phyloP scores from a whole-genome alignment of 441 rosid species.

The Theobroma grandiflorum region DNA sequence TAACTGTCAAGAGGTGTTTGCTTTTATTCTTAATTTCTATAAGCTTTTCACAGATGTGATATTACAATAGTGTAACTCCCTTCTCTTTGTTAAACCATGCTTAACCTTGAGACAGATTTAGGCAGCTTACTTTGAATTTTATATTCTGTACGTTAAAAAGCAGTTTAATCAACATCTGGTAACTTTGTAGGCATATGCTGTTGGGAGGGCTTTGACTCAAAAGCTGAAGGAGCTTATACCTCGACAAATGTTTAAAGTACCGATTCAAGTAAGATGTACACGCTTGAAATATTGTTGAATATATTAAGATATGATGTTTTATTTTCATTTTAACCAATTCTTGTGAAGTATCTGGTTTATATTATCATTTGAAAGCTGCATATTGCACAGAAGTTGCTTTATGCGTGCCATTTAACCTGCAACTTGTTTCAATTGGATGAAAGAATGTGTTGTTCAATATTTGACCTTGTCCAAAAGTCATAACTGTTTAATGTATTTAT shows the following conservation, averaged over 20 bases:
- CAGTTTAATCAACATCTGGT: slow-evolving; percentile 29
- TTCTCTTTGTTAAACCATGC: background rate
- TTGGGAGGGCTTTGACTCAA: slow-evolving; percentile 96
- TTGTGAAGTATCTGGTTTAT: background rate
- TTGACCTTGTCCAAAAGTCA: background rate
- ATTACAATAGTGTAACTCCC: background rate
- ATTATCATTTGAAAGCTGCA: background rate
- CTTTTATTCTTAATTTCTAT: background rate
- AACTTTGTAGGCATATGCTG: slow-evolving; percentile 77
- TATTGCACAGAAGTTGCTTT: slow-evolving; percentile 1
- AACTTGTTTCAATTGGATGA: background rate
- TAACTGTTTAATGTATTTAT: background rate
- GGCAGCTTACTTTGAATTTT: background rate
- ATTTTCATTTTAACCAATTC: background rate
- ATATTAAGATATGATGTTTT: background rate
- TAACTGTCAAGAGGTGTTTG: too few species aligned
- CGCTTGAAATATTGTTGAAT: slow-evolving; percentile 13
- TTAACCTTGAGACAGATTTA: background rate
- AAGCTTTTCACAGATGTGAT: background rate
- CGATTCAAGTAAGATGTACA: slow-evolving; percentile 78
- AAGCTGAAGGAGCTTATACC: slow-evolving; percentile 98
- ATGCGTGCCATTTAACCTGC: background rate
- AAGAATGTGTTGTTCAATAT: background rate
- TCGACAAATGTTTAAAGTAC: slow-evolving; percentile 96
- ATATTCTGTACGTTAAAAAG: slow-evolving; percentile 5